Conservation (phyloP, 345 rosid species). For the Durio zibethinus region DNA sequence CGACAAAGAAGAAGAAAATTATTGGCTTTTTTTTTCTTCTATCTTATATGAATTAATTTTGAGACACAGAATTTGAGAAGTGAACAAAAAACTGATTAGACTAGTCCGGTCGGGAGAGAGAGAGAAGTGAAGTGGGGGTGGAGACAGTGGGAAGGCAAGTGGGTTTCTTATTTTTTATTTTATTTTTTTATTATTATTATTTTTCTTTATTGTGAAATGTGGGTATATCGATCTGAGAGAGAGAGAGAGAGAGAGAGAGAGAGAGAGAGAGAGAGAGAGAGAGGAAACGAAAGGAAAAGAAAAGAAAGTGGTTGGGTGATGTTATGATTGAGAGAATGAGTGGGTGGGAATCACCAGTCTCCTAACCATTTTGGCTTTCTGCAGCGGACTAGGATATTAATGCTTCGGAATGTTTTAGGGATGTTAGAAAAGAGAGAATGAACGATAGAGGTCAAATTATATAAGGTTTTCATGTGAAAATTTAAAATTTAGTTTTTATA, state of each 20-base stretch:
- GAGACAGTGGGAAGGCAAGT: background rate
- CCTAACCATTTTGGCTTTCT: conserved; percentile 31
- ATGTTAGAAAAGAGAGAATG: background rate
- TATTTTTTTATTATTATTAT: background rate
- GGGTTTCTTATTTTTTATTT: background rate
- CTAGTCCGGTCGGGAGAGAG: conserved; percentile 41
- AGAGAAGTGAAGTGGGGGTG: conserved; percentile 14
- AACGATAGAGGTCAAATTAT: too few species aligned
- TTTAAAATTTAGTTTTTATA: too few species aligned
- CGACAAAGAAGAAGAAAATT: conserved; percentile 12
- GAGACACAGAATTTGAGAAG: conserved; percentile 26
- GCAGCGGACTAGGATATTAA: conserved; percentile 50
- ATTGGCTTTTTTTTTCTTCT: background rate
- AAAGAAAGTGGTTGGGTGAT: conserved; percentile 8
- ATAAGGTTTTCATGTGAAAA: too few species aligned
- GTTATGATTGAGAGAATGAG: conserved; percentile 56
- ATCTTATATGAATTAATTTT: background rate
- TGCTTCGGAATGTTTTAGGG: conserved; percentile 45
- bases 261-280: too few species aligned
- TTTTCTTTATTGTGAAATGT: too few species aligned
- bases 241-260: too few species aligned
- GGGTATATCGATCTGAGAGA: too few species aligned
- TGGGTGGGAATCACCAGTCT: conserved; percentile 43
- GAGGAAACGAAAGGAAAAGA: background rate
- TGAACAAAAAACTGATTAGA: conserved; percentile 34